Conservation (phyloP, 1,284 basidiomycete genomes). For the Marasmius tenuissimus region DNA sequence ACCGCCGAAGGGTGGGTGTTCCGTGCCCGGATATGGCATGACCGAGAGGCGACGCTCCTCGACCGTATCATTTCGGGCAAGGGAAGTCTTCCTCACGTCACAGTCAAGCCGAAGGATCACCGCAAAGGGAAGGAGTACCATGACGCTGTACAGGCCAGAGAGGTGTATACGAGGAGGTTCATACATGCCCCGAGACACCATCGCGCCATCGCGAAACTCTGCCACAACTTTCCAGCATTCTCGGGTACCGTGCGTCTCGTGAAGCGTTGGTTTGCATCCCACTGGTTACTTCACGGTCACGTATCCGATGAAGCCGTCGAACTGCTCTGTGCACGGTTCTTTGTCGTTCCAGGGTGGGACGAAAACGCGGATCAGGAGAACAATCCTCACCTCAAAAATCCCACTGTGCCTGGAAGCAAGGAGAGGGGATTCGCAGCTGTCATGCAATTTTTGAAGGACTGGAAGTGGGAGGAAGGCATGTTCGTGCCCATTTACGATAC, state of each 20-base stretch:
- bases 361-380: conserved; percentile 30
- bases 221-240: conserved; percentile 80
- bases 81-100: conserved; percentile 36
- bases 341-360: conserved; percentile 43
- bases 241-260: conserved; percentile 84
- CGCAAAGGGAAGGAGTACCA: conserved; percentile 49
- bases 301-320: conserved; percentile 82
- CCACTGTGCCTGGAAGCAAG: conserved; percentile 60
- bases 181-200: conserved; percentile 85
- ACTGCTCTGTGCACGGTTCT: conserved; percentile 74
- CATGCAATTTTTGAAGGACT: conserved; percentile 75
- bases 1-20: conserved; percentile 89
- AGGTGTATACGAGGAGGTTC: conserved; percentile 70
- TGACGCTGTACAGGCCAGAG: conserved; percentile 63
- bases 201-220: conserved; percentile 76
- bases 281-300: conserved; percentile 80
- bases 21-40: conserved; percentile 81
- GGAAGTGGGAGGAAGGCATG: conserved; percentile 79
- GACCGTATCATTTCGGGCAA: conserved; percentile 64
- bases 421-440: conserved; percentile 83
- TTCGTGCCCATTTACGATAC: conserved; percentile 58
- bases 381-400: conserved; percentile 23
- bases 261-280: conserved; percentile 91
- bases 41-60: conserved; percentile 81
- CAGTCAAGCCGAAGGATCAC: conserved; percentile 33